Evolutionary conservation across 805 yeast genomes (phyloP), one percentile per base, ranked within the genome.

Genomic region (Zygosaccharomyces bailii): DNA sequence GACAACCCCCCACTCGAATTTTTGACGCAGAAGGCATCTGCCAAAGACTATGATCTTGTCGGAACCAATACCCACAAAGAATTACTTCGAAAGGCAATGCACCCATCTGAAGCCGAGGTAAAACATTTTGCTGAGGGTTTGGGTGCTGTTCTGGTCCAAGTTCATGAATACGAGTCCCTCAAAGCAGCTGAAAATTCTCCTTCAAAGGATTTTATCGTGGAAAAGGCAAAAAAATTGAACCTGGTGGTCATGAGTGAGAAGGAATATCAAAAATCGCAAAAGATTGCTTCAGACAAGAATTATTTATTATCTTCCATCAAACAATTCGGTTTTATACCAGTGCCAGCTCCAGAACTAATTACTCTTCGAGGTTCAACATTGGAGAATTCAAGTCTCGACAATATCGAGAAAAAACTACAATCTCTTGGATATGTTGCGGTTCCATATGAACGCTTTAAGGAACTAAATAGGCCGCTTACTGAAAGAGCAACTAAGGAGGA

Each of bases 21-120:
- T 18, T 44, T 66, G 33, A 54, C 50, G n/a, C 50, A 55, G 13
- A 60, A 56, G 14, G 65, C 66, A 4, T 31, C 53, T 6, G 42
- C 46, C 3, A 51, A 57, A 16, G 67, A 60, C 2, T 54, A 50
- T 10, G 45, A 39, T 16, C 35, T 65, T n/a, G 38, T 65, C 7
- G 33, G 54, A 2, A 30, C 38, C 10, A 42, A 39, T 2, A 58
- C 53, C 4, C 46, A 53, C 25, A 30, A 48, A 11, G 51, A 50
- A 24, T 36, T 54, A 8, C 32, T 49, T 36, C 41, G 49, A 19
- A 46, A 37, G 34, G 41, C 47, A 5, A 20, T 30, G 14, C 25
- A 39, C 16, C 61, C 59, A 8, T 35, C 53, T 4, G 25, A 44
- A 13, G 44, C 48, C 6, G 56, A 50, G 34, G 4, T 39, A 5